Percentiles rank a stretch among this genome's conserved stretches.
Conservation (phyloP, 176 grass and related monocot species). For the Ensete glaucum region DNA sequence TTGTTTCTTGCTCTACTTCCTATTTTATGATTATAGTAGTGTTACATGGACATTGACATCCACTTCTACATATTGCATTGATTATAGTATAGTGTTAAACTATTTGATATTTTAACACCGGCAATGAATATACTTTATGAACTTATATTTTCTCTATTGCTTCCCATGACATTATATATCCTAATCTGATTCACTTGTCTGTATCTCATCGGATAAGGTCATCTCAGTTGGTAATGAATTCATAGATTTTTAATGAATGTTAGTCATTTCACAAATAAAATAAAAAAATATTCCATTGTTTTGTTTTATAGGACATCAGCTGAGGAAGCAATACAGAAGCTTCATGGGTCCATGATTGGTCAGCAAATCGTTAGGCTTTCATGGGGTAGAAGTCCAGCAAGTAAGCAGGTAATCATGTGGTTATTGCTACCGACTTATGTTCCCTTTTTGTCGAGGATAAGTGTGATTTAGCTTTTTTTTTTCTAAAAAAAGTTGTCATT, state of each 20-base stretch:
- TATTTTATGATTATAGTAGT: not conserved
- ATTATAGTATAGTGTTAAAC: too few relatives aligned
- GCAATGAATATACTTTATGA: not conserved
- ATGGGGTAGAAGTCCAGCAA: conserved; percentile 80
- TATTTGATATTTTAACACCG: not conserved
- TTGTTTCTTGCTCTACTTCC: not conserved
- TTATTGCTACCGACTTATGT: not conserved
- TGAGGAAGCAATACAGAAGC: conserved; percentile 89
- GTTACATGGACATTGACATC: too few relatives aligned
- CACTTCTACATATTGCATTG: too few relatives aligned
- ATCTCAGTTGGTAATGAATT: not conserved
- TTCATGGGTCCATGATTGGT: conserved; percentile 88
- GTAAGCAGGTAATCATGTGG: conserved; percentile 58
- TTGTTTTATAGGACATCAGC: conserved; percentile 57
- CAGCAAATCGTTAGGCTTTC: conserved; percentile 93
- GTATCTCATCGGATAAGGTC: not conserved
- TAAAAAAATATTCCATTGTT: not conserved
- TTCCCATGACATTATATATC: not conserved
- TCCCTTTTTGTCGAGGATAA: not conserved
- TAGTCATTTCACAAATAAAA: not conserved
- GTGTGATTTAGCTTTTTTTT: not conserved
- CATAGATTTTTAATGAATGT: not conserved
- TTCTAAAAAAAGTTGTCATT: not conserved
- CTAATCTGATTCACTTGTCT: not conserved
- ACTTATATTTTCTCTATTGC: not conserved